Evolutionary conservation across 1,139 yeast genomes (phyloP).

Genomic region (Candida neerlandica): DNA sequence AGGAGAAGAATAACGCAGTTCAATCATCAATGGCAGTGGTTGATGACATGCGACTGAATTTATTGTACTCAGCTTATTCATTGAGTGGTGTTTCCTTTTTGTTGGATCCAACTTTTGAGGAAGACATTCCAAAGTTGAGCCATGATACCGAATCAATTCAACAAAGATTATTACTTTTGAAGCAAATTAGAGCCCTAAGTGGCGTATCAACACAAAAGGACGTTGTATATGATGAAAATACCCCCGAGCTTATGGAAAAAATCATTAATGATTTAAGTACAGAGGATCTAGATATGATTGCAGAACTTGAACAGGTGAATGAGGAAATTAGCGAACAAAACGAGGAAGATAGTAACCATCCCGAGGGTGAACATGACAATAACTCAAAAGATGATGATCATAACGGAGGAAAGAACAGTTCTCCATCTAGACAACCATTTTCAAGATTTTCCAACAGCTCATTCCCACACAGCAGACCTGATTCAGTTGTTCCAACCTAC

Average conservation of each 20-base stretch:
- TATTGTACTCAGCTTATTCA: slow-evolving; percentile 60
- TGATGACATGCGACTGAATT: slow-evolving; percentile 57
- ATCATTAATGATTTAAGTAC: slow-evolving; percentile 43
- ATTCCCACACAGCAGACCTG: slow-evolving; percentile 15
- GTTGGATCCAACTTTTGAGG: slow-evolving; percentile 67
- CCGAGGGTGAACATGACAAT: slow-evolving; percentile 31
- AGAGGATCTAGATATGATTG: slow-evolving; percentile 20
- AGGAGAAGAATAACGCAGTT: slow-evolving; percentile 11
- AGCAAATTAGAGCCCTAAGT: slow-evolving; percentile 32
- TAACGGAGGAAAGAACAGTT: neutral
- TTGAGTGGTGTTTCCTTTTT: slow-evolving; percentile 76
- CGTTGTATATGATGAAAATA: slow-evolving; percentile 29
- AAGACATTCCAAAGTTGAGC: slow-evolving; percentile 44
- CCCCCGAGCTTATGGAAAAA: slow-evolving; percentile 39
- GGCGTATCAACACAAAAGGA: slow-evolving; percentile 25
- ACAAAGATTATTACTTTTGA: slow-evolving; percentile 34
- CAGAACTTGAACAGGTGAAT: slow-evolving; percentile 20
- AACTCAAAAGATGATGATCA: slow-evolving; percentile 24
- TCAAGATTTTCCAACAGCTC: neutral
- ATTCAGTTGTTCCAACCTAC: slow-evolving; percentile 18
- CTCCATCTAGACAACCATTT: neutral
- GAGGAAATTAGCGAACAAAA: slow-evolving; percentile 12
- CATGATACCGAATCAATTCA: slow-evolving; percentile 39
- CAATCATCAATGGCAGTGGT: slow-evolving; percentile 27
- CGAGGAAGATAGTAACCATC: neutral